Evolutionary conservation across 768 basidiomycete species (phyloP).

Genomic region (Panaeolus cyanescens): DNA sequence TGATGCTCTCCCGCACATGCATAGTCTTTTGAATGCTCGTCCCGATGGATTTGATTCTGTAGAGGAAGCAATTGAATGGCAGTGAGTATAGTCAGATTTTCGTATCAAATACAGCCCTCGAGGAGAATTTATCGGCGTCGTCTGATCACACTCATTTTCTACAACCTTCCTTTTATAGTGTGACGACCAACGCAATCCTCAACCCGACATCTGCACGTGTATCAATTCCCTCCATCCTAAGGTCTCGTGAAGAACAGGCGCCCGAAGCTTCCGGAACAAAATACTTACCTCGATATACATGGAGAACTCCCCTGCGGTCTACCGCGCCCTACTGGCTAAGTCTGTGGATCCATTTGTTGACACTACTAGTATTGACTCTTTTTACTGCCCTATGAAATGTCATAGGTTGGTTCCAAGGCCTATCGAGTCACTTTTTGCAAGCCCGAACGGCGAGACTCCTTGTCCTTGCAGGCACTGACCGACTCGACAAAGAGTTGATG

Average conservation of each 20-base stretch:
- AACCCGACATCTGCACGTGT: conserved; percentile 83
- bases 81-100: conserved; percentile 74
- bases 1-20: conserved; percentile 93
- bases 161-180: conserved; percentile 40
- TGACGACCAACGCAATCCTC: conserved; percentile 80
- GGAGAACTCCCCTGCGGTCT: conserved; percentile 83
- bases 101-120: background rate
- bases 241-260: conserved; percentile 40
- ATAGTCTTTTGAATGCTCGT: conserved; percentile 78
- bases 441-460: conserved; percentile 83
- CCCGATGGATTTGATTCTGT: conserved; percentile 84
- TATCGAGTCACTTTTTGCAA: conserved; percentile 79
- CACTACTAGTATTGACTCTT: background rate
- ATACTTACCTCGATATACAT: conserved; percentile 49
- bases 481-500: conserved; percentile 91
- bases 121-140: background rate
- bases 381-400: background rate
- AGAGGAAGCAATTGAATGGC: conserved; percentile 93
- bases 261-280: background rate
- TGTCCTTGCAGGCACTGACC: conserved; percentile 89
- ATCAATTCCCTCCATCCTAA: conserved; percentile 82
- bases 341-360: conserved; percentile 34
- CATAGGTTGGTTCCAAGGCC: conserved; percentile 86
- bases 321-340: conserved; percentile 92
- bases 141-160: background rate